Evolutionary conservation across 106 monocot species (phyloP).

Genomic region (Chionographis japonica): DNA sequence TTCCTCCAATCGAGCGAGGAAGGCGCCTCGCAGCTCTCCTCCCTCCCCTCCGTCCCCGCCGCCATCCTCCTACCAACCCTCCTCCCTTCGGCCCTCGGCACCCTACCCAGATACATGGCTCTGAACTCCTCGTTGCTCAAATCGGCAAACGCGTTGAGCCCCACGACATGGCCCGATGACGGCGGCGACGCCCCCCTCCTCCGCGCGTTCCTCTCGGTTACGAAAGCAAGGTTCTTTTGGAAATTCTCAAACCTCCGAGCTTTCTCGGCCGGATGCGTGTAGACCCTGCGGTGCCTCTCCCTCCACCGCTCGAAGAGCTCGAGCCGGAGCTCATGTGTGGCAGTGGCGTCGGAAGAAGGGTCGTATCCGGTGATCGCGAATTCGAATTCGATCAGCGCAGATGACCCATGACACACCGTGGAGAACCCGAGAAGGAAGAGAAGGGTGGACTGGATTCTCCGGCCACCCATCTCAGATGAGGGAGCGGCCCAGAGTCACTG

Average conservation of each 20-base stretch:
- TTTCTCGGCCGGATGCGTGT: constrained; percentile 22
- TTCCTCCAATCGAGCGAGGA: constrained; percentile 48
- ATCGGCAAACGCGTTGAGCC: constrained; percentile 59
- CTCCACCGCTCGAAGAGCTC: constrained; percentile 24
- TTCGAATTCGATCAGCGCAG: not conserved
- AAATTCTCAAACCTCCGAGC: constrained; percentile 28
- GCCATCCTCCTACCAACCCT: not conserved
- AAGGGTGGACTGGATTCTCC: not conserved
- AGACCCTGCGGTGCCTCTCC: constrained; percentile 16
- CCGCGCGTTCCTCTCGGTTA: constrained; percentile 5
- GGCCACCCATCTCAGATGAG: not conserved
- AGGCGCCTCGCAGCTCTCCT: constrained; percentile 22
- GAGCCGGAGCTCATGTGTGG: not conserved
- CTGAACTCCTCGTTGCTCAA: constrained; percentile 53
- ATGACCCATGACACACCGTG: not conserved
- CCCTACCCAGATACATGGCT: constrained; percentile 18
- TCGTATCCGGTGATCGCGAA: constrained; percentile 9
- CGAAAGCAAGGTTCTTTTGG: constrained; percentile 18
- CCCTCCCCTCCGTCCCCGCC: not conserved
- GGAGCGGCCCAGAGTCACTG: not conserved
- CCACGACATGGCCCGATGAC: constrained; percentile 17
- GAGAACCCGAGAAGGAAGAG: not conserved
- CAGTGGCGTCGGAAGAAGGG: not conserved
- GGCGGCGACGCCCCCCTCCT: not conserved
- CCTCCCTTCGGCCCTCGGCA: not conserved